Base-by-base conservation (phyloP, 345 rosid genomes). In the Brassica rapa region DNA sequence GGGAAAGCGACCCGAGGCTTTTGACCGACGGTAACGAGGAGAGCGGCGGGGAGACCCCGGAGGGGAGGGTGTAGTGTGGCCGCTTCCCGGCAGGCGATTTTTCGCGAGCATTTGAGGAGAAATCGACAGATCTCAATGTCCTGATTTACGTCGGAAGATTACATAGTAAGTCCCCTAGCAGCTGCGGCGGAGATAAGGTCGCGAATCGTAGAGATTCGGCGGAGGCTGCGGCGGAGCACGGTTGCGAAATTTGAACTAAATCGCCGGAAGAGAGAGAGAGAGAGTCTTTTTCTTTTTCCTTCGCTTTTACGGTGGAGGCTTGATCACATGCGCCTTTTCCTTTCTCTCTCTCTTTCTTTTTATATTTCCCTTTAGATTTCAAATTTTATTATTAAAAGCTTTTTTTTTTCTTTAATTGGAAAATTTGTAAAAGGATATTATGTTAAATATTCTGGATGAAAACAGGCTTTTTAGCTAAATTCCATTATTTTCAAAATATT, bases 21-120 rank as follows among this genome's bases (percentile, higher is more conserved):
- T 93, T 15, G 88, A 63, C 89, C 83, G 81, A 78, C 97, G 96
- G 84, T 84, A 88, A 21, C 96, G 86, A 14, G 98, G 99, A 15
- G 98, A 91, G 5, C 98, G 93, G 46, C 89, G 88, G 43, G 98
- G 98, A 32, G 98, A 91, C 21, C 84, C 87, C 19, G 96, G 99
- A 2, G 99, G 98, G 4, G 99, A 96, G 0, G 99, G 99, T 12
- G 97, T 88, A 12, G 83, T 79, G 88, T 90, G 96, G 85, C 97
- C 98, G 90, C 96, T 93, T 84, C 91, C 86, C 41, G 97, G 94
- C 77, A 89, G 75, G 81, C 98, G 84, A 69, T 66, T 90, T 77
- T 89, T 84, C 11, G 97, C 88, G 73, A 87, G 98, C 99, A 96
- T 92, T 88, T 88, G 88, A 79, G 46, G 56, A 12, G 25, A 53